Conservation (phyloP, 106 monocot genomes). For the Platanthera zijinensis region DNA sequence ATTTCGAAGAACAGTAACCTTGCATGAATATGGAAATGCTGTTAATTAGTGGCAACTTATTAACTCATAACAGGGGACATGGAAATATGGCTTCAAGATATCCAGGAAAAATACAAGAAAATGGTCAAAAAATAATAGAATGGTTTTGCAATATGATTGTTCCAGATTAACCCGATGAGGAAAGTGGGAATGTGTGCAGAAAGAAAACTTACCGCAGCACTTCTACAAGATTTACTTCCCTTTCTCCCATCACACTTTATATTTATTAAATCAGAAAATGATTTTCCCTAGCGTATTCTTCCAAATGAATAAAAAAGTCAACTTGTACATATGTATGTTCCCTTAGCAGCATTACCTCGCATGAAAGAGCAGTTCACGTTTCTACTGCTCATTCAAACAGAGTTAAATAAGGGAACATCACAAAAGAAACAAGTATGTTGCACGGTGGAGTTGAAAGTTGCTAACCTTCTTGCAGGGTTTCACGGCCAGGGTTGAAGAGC, state of each 20-base stretch:
- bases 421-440: neutral
- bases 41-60: neutral
- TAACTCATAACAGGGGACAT: neutral
- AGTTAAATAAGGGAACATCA: neutral
- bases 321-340: neutral
- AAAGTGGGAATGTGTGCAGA: neutral
- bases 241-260: neutral
- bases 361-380: neutral
- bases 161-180: neutral
- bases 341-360: neutral
- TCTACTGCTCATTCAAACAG: neutral
- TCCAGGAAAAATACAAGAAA: neutral
- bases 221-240: neutral
- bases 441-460: too few relatives aligned
- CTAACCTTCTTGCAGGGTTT: too few relatives aligned
- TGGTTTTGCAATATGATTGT: neutral
- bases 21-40: neutral
- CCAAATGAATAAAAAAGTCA: neutral
- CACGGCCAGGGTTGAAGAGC: too few relatives aligned
- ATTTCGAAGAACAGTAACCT: constrained; percentile 76
- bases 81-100: constrained; percentile 1
- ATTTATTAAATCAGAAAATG: neutral
- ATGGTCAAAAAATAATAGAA: neutral
- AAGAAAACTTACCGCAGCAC: neutral
- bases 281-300: neutral